Base-by-base conservation (phyloP, 2,329 filamentous ascomycete genomes). In the Xylariaceae sp. region DNA sequence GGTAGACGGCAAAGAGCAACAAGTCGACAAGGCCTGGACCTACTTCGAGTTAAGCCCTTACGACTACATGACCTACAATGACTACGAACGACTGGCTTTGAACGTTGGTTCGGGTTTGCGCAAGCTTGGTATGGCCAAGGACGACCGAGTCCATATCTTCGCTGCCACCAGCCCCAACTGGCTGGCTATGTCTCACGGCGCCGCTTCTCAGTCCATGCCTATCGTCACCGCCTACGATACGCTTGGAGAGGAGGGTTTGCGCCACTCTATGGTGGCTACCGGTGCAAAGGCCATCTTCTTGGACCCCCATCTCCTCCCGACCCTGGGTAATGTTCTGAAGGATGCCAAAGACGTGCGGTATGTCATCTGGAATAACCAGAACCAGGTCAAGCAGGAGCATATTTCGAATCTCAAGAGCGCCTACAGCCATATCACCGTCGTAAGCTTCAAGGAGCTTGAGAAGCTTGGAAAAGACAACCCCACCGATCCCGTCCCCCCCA, bases 1-100 rank as follows among this genome's bases (percentile, higher is more conserved):
- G 43, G 71, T 94, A 34, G 86, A 93, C 62, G 88, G 88, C 50
- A 76, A 83, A 57, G 84, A 91, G 72, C 70, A 78, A 57, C 79
- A 89, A 65, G 78, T 90, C 19, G 85, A 91, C 63, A 94, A 94
- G 79, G 77, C 87, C 59, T 94, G 88, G 88, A 85, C 83, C 42
- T 94, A 86, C 67, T 93, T 88, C 62, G 88, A 94, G 71, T 79
- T 91, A 55, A 85, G 84, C 61, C 73, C 72, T 38, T 94, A 91
- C 71, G 77, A 81, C 47, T 94, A 85, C 71, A 73, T 85, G 60
- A 84, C 76, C 59, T 94, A 87, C 67, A 74, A 78, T 54, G 84
- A 93, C 64, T 93, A 89, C 61, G 81, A 90, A 71, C 74, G 80
- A 60, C 69, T 84, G 55, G 76, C 74, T 18, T 68, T 86, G 31